Evolutionary conservation across 768 basidiomycete species (phyloP), one percentile per base, ranked within the genome.

Genomic region (Podaxis rugospora): DNA sequence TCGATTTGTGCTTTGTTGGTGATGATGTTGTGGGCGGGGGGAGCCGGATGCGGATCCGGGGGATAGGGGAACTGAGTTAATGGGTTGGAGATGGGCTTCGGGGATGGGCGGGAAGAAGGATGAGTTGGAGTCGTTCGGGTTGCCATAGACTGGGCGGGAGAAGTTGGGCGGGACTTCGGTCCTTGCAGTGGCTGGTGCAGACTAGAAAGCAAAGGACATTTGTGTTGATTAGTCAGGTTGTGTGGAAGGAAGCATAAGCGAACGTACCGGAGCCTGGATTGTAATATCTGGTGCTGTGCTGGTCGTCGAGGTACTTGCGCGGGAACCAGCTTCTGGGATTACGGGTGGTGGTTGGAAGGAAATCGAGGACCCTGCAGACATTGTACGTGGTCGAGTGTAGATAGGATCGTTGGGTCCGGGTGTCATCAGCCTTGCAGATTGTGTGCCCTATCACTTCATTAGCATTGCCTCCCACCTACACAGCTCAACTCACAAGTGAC

Each of bases 251-350:
- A 57, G 18, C 28, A 11, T 16, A 14, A 40, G 32, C 21, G 28
- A 46, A 69, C 71, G 61, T 66, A 80, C 78, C 14, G 77, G 77
- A 47, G 77, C 72, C 60, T 74, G 71, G 21, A 79, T 65, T 21
- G 59, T 71, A 57, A 78, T 76, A 18, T 68, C 69, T 0, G 71
- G 73, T 16, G 70, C 64, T 35, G 67, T 67, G 44, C 68, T 70
- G n/a, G 62, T 57, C n/a, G 69, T 67, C n/a, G 66, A 63, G 13
- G 39, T 42, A 27, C 66, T 71, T 36, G 55, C 61, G 37, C 44
- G 52, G 11, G 5, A 6, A 39, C 25, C 51, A 55, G 32, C 46
- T 16, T 50, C 53, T 55, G 47, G 57, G 51, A 60, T 63, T 51
- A 51, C 63, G 57, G 55, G 64, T 55, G 42, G 66, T 42, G 61